Evolutionary conservation across 2,329 filamentous ascomycete species (phyloP), one percentile per base, ranked within the genome.

Genomic region (Epichloe hybrida): DNA sequence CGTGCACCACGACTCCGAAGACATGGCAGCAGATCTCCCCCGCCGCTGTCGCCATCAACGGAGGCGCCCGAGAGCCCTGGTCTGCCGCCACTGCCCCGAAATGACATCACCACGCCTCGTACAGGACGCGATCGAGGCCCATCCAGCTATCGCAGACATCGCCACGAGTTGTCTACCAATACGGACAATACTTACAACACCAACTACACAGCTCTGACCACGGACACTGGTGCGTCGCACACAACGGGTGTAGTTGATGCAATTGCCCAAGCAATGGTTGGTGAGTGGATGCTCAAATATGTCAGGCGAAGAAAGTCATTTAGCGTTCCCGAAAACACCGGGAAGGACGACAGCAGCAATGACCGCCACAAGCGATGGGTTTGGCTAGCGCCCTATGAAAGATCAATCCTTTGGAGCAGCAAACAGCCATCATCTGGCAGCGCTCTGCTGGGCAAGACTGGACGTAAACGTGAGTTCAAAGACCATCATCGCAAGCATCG

Each of bases 201-300:
- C 2, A 59, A 59, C 39, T 63, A 62, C 50, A 69, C 66, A 2
- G 66, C 67, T 35, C 58, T 51, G 63, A 69, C 54, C 61, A 68
- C 55, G 77, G 71, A 75, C 50, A 75, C 72, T 41, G 81, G 75
- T 57, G 70, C 73, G 11, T 75, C 79, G 34, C 83, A 88, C 57
- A 79, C 83, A 42, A 84, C 84, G 0, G 85, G 82, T 43, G 88
- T 97, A 13, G 91, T 98, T 5, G 93, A 97, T 69, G 89, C 93
- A 3, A 97, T 98, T 66, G 90, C 93, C 1, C 90, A 95, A 63
- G 94, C 91, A 0, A 98, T 98, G 93, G 88, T 98, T 34, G 93
- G 93, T 38, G 93, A 97, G 62, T 93, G 88, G 86, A 91, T 94
- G 86, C 90, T 84, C 73, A 94, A 94, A 67, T 93, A 94, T 61